Evolutionary conservation across 345 rosid species (phyloP).

Genomic region (Acer yangbiense): DNA sequence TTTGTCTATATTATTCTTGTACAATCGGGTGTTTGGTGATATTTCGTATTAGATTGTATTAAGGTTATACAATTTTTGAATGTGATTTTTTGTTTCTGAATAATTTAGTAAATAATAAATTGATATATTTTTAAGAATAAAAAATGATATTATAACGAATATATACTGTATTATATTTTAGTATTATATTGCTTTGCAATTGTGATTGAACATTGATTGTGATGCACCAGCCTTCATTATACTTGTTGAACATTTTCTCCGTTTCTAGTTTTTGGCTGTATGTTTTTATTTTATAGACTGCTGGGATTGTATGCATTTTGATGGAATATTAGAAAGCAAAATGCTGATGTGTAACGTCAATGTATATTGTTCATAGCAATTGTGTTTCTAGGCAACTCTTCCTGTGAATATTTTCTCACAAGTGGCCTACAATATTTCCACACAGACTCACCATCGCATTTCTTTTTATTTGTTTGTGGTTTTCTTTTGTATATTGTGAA

Average conservation of each 20-base stretch:
- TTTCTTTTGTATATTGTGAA: background rate
- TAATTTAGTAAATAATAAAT: too few species aligned
- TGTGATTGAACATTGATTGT: background rate
- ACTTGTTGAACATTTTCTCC: background rate
- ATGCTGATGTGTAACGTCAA: background rate
- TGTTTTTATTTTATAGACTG: background rate
- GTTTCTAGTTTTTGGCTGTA: background rate
- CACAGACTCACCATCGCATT: too few species aligned
- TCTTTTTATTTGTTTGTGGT: background rate
- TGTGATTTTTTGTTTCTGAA: too few species aligned
- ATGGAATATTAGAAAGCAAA: background rate
- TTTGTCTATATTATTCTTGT: too few species aligned
- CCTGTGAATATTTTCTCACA: background rate
- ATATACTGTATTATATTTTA: too few species aligned
- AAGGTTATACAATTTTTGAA: too few species aligned
- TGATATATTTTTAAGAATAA: too few species aligned
- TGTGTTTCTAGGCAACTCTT: background rate
- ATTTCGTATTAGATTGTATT: too few species aligned
- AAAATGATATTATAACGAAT: too few species aligned
- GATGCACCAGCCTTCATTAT: background rate
- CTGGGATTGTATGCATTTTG: background rate
- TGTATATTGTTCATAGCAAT: background rate
- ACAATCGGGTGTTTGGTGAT: too few species aligned
- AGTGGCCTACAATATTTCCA: background rate
- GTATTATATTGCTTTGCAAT: background rate